Conservation (phyloP, 2,329 filamentous ascomycete genomes). For the Penicillium capsulatum region DNA sequence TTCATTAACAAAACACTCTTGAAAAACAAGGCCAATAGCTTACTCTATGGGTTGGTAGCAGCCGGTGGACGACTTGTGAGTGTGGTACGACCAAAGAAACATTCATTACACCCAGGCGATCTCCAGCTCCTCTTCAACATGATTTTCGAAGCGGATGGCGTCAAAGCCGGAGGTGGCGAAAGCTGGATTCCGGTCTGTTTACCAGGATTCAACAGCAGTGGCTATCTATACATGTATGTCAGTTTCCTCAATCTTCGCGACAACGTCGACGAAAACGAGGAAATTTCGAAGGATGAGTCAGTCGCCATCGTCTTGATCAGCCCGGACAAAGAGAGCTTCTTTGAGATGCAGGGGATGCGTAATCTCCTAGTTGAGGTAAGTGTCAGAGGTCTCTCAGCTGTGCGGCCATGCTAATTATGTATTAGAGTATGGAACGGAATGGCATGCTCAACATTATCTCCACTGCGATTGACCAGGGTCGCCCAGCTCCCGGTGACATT, state of each 20-base stretch:
- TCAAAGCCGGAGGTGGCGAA: conserved; percentile 89
- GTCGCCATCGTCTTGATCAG: conserved; percentile 93
- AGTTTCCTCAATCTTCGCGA: conserved; percentile 74
- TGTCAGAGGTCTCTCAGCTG: too few species aligned
- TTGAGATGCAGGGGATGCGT: conserved; percentile 71
- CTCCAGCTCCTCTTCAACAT: conserved; percentile 98
- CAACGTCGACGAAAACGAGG: conserved; percentile 42
- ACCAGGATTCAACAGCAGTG: conserved; percentile 93
- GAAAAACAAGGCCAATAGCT: conserved; percentile 68
- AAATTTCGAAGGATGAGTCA: conserved; percentile 57
- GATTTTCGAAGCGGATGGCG: conserved; percentile 91
- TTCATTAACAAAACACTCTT: conserved; percentile 83
- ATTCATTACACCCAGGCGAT: conserved; percentile 92
- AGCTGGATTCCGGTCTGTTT: conserved; percentile 97
- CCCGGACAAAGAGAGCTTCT: conserved; percentile 89
- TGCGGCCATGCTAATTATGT: conserved; percentile 4
- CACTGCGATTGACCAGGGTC: conserved; percentile 64
- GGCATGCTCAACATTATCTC: conserved; percentile 71
- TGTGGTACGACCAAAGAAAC: conserved; percentile 87
- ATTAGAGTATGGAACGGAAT: conserved; percentile 67
- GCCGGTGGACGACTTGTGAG: conserved; percentile 90
- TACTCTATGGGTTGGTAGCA: conserved; percentile 90
- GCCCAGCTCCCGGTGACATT: conserved; percentile 68
- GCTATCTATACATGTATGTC: conserved; percentile 98
- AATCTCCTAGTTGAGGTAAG: conserved; percentile 56